Conservation (phyloP, 2,329 filamentous ascomycete genomes). For the Ambrosiella beaveri region DNA sequence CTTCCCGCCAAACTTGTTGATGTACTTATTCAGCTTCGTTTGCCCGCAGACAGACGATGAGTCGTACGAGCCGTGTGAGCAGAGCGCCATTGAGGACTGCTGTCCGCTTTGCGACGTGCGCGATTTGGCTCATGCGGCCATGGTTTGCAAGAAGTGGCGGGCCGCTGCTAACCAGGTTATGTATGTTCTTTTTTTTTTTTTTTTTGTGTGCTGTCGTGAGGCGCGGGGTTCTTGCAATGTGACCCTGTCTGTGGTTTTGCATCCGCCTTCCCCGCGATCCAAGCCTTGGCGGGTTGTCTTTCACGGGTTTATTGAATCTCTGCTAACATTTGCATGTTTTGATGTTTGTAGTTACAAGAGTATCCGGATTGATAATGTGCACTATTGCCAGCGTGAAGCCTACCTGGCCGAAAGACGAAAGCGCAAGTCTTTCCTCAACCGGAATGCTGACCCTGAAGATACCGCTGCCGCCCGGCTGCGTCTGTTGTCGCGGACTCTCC, state of each 20-base stretch:
- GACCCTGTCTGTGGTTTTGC: too few species aligned
- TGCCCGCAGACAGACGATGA: conserved; percentile 69
- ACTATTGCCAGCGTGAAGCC: conserved; percentile 82
- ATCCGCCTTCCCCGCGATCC: too few species aligned
- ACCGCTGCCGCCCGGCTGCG: conserved; percentile 58
- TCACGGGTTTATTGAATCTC: not conserved
- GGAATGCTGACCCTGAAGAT: conserved; percentile 67
- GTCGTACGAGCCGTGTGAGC: conserved; percentile 67
- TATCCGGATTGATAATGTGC: conserved; percentile 82
- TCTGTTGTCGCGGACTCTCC: conserved; percentile 65
- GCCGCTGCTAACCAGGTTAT: conserved; percentile 31
- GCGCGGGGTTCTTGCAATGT: too few species aligned
- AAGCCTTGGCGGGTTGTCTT: too few species aligned
- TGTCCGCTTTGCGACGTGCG: conserved; percentile 92
- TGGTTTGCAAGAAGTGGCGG: conserved; percentile 58
- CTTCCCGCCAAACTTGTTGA: conserved; percentile 53
- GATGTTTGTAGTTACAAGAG: conserved; percentile 51
- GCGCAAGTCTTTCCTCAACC: conserved; percentile 52
- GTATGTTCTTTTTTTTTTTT: conserved; percentile 32
- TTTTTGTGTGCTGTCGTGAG: not conserved
- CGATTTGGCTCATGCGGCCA: conserved; percentile 64
- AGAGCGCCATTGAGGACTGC: conserved; percentile 56
- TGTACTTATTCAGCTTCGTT: conserved; percentile 62
- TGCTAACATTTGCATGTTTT: not conserved
- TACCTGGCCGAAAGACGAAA: conserved; percentile 64